A percentile compares a stretch with the other conserved stretches of the same genome.
phyloP scores from a whole-genome alignment of 495 filamentous ascomycete genomes.

The Apiosordaria backusii region DNA sequence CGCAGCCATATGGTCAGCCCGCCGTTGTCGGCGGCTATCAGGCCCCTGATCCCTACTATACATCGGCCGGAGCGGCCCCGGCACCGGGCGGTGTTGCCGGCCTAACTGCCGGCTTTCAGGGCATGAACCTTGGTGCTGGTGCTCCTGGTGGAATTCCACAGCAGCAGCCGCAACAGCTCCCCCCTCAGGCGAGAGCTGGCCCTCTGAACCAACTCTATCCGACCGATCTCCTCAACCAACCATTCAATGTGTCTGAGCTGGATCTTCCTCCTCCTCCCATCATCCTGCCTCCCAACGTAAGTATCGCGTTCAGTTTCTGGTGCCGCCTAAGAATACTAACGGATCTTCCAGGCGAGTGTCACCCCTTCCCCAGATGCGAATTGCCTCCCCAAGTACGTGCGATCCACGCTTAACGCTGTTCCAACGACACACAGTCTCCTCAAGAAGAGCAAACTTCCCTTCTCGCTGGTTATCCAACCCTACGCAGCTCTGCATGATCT shows the following conservation, averaged over 20 bases:
- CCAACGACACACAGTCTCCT: slow-evolving; percentile 86
- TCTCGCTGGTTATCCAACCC: slow-evolving; percentile 93
- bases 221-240: slow-evolving; percentile 84
- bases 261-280: slow-evolving; percentile 91
- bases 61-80: slow-evolving; percentile 44
- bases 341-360: slow-evolving; percentile 66
- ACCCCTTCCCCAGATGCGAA: slow-evolving; percentile 91
- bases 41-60: slow-evolving; percentile 63
- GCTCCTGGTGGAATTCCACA: slow-evolving; percentile 23
- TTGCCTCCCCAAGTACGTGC: slow-evolving; percentile 89
- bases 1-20: slow-evolving; percentile 46
- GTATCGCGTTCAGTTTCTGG: slow-evolving; percentile 29
- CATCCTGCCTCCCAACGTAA: slow-evolving; percentile 85
- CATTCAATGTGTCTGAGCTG: slow-evolving; percentile 88
- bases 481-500: slow-evolving; percentile 89
- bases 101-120: slow-evolving; percentile 78
- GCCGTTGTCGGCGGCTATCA: slow-evolving; percentile 55
- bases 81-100: slow-evolving; percentile 58
- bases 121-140: slow-evolving; percentile 66
- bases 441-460: slow-evolving; percentile 94
- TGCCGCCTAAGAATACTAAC: slow-evolving; percentile 25
- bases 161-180: slow-evolving; percentile 52
- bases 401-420: slow-evolving; percentile 89
- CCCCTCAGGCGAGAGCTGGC: slow-evolving; percentile 49
- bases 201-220: slow-evolving; percentile 85